Evolutionary conservation across 2,329 filamentous ascomycete species (phyloP), one percentile per base, ranked within the genome.

Genomic region (Fusarium anthophilum): DNA sequence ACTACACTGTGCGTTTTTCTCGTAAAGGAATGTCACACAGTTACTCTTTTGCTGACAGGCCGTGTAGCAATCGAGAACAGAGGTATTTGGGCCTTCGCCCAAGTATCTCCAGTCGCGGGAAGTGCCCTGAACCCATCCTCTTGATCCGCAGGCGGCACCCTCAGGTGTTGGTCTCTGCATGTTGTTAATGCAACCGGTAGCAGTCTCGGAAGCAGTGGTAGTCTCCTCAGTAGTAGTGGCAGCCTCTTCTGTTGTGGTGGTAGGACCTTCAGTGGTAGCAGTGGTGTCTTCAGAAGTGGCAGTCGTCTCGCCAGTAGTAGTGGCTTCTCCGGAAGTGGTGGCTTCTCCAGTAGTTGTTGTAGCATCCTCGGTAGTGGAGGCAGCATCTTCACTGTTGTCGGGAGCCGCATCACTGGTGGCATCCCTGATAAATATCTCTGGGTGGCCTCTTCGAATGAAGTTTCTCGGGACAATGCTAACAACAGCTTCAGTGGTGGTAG

Each of bases 91-190:
- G 5, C 58, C 58, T 17, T 20, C 2, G 2, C 39, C 28, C 3
- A 65, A 6, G 5, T 14, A 24, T 20, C 17, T 45, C 30, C 30
- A 65, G 5, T 28, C 18, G 15, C 8, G 3, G 2, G 50, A 26
- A 12, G 2, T 11, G 6, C 50, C 3, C 24, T 4, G 7, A 3
- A 8, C 5, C 5, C 18, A 37, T 1, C 28, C 58, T 7, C 6
- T 8, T 9, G 13, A 5, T 1, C 47, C 63, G 28, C 47, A 66
- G 4, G 35, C 6, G 3, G 35, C n/a, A 17, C 30, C 41, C 3
- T 35, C 10, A 1, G 58, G 58, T 14, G 63, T 20, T 17, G 58
- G 58, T 3, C 28, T 26, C 22, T 66, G 28, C 11, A 66, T 28
- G 6, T 54, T 37, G 3, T 66, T 38, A 0, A 28, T 1, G 8